phyloP scores from a whole-genome alignment of 1,139 yeast species.

The Nakaseomyces sp. region DNA sequence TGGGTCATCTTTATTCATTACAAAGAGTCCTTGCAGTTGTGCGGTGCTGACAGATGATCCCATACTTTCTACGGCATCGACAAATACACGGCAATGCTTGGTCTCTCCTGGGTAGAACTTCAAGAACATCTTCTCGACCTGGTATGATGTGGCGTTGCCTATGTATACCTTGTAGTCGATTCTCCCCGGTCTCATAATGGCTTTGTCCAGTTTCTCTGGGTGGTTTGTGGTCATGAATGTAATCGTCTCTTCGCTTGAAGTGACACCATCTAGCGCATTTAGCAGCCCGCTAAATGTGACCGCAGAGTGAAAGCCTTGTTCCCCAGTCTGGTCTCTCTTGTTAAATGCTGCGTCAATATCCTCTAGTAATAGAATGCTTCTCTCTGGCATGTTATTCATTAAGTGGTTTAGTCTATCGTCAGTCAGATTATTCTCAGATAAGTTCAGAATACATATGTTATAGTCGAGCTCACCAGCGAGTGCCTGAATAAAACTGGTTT shows the following conservation, averaged over 20 bases:
- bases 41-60: conserved; percentile 76
- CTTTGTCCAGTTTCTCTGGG: conserved; percentile 85
- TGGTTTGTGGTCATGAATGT: conserved; percentile 98
- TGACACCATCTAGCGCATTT: conserved; percentile 96
- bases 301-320: conserved; percentile 69
- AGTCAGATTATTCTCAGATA: conserved; percentile 83
- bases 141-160: conserved; percentile 77
- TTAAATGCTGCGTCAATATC: conserved; percentile 96
- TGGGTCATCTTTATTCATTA: conserved; percentile 82
- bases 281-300: conserved; percentile 92
- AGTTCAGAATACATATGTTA: conserved; percentile 83
- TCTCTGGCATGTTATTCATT: conserved; percentile 91
- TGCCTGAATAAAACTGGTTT: conserved; percentile 91
- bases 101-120: conserved; percentile 70
- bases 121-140: conserved; percentile 74
- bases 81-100: conserved; percentile 55
- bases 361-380: conserved; percentile 76
- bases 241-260: conserved; percentile 91
- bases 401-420: conserved; percentile 90
- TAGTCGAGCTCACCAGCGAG: conserved; percentile 94
- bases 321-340: conserved; percentile 66
- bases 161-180: conserved; percentile 76
- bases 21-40: conserved; percentile 89
- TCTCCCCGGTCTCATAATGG: conserved; percentile 82
- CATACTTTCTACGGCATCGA: conserved; percentile 42